These are phyloP conservation scores for Metschnikowia continentalis DNA, from an alignment of 805 yeast species.

Conservation along the genomic window DNA sequence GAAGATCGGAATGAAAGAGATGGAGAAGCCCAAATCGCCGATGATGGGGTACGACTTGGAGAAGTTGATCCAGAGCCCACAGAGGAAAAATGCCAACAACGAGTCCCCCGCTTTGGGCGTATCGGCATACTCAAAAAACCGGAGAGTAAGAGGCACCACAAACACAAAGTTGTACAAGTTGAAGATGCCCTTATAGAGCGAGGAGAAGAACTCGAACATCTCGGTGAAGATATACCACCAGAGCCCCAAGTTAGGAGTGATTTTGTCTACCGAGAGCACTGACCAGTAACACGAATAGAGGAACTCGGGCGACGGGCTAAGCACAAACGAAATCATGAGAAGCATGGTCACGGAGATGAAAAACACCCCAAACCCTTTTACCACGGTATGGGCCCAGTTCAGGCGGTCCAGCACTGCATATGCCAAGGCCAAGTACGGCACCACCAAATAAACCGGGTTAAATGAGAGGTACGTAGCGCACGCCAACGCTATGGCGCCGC, in stretches of 20 bases:
- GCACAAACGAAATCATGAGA: conserved; percentile 34
- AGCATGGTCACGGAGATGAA: conserved; percentile 21
- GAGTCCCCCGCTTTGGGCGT: conserved; percentile 41
- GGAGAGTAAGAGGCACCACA: conserved; percentile 66
- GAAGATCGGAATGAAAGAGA: conserved; percentile 40
- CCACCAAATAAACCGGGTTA: conserved; percentile 55
- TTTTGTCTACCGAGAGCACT: conserved; percentile 57
- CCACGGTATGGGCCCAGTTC: conserved; percentile 11
- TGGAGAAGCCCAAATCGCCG: conserved; percentile 59
- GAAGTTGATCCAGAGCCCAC: conserved; percentile 46
- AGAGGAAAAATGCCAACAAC: conserved; percentile 48
- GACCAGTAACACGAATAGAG: conserved; percentile 44
- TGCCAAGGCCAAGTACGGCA: conserved; percentile 50
- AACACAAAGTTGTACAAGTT: conserved; percentile 67
- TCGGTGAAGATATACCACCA: conserved; percentile 99
- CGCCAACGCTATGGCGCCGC: conserved; percentile 53
- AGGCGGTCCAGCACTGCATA: conserved; percentile 17
- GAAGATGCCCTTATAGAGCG: conserved; percentile 80
- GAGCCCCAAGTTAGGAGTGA: conserved; percentile 85
- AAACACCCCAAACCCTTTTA: conserved; percentile 11
- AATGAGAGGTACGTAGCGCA: conserved; percentile 60
- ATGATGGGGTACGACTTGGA: conserved; percentile 84
- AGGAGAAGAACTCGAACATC: conserved; percentile 83
- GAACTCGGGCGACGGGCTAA: conserved; percentile 39
- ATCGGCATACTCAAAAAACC: conserved; percentile 44